phyloP scores from a whole-genome alignment of 768 basidiomycete species.

The Inosperma sp. region DNA sequence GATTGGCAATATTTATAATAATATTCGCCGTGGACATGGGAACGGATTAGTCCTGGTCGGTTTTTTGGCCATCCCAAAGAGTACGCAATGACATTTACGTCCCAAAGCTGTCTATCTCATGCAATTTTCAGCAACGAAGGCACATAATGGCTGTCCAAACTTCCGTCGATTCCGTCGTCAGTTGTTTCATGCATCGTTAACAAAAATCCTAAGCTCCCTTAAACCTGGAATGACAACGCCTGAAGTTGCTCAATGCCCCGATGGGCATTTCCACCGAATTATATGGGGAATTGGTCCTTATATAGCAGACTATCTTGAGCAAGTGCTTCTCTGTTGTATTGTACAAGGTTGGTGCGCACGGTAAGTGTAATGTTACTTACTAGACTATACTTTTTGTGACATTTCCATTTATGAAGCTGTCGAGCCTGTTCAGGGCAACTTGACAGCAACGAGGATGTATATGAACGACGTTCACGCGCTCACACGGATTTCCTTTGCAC shows the following conservation, averaged over 20 bases:
- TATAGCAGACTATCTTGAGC: conserved; percentile 24
- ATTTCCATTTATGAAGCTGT: background rate
- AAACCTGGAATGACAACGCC: background rate
- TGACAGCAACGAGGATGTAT: background rate
- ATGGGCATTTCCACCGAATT: background rate
- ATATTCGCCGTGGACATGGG: background rate
- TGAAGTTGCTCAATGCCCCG: no score
- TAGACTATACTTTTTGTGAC: background rate
- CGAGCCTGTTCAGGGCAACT: background rate
- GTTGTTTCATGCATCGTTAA: no score
- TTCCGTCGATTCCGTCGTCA: no score
- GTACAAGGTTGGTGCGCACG: conserved; percentile 34
- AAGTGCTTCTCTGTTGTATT: conserved; percentile 26
- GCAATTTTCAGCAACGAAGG: no score
- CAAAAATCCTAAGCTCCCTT: conserved; percentile 2
- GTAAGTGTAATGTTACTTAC: conserved; percentile 18
- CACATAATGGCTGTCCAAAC: no score
- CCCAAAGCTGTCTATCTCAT: no score
- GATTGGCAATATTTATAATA: background rate
- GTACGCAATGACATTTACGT: no score
- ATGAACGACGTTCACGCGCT: no score
- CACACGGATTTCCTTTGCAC: no score
- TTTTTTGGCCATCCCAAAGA: conserved; percentile 13
- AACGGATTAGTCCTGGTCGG: background rate
- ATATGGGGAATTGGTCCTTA: background rate